Evolutionary conservation across 1,284 basidiomycete genomes (phyloP).

Genomic region (Cryptococcus sp.): DNA sequence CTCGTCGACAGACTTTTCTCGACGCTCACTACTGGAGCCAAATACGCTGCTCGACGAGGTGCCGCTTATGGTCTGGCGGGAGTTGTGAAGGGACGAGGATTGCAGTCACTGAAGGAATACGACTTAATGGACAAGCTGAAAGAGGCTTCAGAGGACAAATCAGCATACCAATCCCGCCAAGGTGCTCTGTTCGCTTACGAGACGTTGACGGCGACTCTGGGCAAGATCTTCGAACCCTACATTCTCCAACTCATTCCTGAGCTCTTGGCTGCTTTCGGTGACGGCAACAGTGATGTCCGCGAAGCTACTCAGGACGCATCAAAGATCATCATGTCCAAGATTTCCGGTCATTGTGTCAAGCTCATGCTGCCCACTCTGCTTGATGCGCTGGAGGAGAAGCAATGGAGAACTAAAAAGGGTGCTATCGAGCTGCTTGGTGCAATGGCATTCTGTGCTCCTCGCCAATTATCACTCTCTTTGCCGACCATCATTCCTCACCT

Average conservation of each 20-base stretch:
- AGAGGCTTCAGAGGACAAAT: constrained; percentile 85
- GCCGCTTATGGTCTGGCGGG: constrained; percentile 97
- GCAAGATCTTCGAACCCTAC: constrained; percentile 73
- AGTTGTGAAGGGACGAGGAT: constrained; percentile 84
- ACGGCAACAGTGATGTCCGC: constrained; percentile 82
- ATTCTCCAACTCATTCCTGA: constrained; percentile 81
- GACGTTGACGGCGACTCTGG: constrained; percentile 80
- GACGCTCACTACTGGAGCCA: constrained; percentile 73
- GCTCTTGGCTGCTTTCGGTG: constrained; percentile 88
- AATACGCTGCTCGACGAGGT: constrained; percentile 89
- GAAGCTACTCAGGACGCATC: constrained; percentile 94
- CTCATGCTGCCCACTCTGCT: constrained; percentile 88
- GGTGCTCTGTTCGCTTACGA: constrained; percentile 96
- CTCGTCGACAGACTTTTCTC: constrained; percentile 77
- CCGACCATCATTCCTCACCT: constrained; percentile 95
- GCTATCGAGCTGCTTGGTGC: constrained; percentile 94
- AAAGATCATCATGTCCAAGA: constrained; percentile 89
- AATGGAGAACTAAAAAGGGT: constrained; percentile 97
- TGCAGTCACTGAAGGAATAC: constrained; percentile 81
- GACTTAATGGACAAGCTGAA: constrained; percentile 73
- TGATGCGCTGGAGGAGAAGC: constrained; percentile 93
- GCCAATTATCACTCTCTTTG: constrained; percentile 90
- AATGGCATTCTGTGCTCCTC: constrained; percentile 98
- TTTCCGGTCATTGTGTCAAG: constrained; percentile 92
- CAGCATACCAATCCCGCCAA: constrained; percentile 80